phyloP scores from a whole-genome alignment of 176 grass and related monocot species.

The Tillandsia fasciculata region DNA sequence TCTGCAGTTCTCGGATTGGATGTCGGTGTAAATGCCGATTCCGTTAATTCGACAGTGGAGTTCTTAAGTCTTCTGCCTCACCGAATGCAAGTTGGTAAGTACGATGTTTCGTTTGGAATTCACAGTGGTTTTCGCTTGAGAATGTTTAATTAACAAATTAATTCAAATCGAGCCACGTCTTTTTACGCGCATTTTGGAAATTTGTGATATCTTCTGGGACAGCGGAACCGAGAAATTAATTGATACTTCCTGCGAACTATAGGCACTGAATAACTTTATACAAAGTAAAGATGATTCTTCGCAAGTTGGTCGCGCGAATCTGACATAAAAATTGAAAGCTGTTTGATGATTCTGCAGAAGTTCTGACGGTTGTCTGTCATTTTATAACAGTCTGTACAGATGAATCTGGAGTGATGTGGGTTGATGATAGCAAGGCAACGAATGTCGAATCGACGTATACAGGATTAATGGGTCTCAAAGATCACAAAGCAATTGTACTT shows the following conservation, averaged over 20 bases:
- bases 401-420: slow-evolving; percentile 15
- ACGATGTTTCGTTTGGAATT: no score
- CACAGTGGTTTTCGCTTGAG: not conserved
- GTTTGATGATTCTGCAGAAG: not conserved
- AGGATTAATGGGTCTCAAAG: slow-evolving; percentile 14
- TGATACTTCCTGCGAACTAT: no score
- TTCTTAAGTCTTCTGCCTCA: slow-evolving; percentile 5
- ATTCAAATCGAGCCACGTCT: no score
- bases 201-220: no score
- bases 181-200: no score
- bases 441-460: slow-evolving; percentile 14
- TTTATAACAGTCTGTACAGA: slow-evolving; percentile 3
- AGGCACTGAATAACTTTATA: no score
- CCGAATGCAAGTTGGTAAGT: slow-evolving; percentile 16
- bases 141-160: not conserved
- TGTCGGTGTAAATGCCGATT: slow-evolving; percentile 8
- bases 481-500: slow-evolving; percentile 9
- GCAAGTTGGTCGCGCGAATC: no score
- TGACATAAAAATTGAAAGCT: not conserved
- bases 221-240: no score
- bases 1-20: slow-evolving; percentile 15
- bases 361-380: not conserved
- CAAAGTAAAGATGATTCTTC: no score
- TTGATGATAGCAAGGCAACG: slow-evolving; percentile 18
- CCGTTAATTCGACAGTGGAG: slow-evolving; percentile 6